Percentiles rank a stretch among this genome's conserved stretches.
Evolutionary conservation across 345 rosid genomes (phyloP).

Genomic region (Boechera retrofracta): DNA sequence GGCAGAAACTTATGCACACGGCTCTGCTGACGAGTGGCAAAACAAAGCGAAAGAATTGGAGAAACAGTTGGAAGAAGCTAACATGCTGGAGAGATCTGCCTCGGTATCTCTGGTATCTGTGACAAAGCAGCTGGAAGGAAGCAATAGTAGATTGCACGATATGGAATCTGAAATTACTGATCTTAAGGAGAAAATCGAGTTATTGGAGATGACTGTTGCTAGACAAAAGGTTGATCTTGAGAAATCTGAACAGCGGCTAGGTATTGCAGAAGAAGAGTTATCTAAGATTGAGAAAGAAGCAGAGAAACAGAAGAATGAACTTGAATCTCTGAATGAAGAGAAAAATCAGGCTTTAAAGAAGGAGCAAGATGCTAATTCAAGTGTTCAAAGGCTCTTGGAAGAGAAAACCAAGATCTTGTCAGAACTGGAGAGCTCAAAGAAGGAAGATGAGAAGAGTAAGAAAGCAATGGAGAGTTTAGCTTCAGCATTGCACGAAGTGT

Average conservation of each 20-base stretch:
- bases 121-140: conserved; percentile 75
- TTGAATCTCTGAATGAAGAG: conserved; percentile 73
- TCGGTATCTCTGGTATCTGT: conserved; percentile 74
- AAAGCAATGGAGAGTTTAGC: conserved; percentile 96
- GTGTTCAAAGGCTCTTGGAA: conserved; percentile 63
- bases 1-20: conserved; percentile 82
- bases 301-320: conserved; percentile 60
- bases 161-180: conserved; percentile 62
- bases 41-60: conserved; percentile 61
- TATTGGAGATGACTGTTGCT: conserved; percentile 66
- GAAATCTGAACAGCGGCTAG: conserved; percentile 54
- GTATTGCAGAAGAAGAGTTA: conserved; percentile 56
- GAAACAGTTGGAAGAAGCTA: conserved; percentile 62
- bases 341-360: conserved; percentile 64
- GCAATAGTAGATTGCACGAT: conserved; percentile 64
- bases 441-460: conserved; percentile 93
- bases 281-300: conserved; percentile 52
- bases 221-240: conserved; percentile 66
- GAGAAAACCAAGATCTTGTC: conserved; percentile 74
- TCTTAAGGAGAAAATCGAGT: conserved; percentile 69
- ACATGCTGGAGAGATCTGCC: conserved; percentile 73
- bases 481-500: conserved; percentile 87
- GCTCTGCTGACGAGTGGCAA: conserved; percentile 70
- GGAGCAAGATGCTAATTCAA: conserved; percentile 79
- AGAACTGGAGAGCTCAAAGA: conserved; percentile 67